Conservation (phyloP, 2,329 filamentous ascomycete species). For the Pestalotiopsis sp. region DNA sequence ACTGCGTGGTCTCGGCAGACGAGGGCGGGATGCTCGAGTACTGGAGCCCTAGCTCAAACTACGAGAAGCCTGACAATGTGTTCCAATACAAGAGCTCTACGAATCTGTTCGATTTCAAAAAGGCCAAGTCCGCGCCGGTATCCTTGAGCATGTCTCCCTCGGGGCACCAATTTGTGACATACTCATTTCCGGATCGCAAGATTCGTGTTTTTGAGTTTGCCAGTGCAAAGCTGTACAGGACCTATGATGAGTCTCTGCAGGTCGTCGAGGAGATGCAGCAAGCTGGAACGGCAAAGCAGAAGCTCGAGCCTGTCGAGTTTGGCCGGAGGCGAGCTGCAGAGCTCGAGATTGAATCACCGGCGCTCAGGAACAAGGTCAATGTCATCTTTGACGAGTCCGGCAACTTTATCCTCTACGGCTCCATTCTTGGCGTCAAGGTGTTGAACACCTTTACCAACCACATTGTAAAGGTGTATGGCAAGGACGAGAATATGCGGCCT, state of each 20-base stretch:
- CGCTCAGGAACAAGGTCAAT: conserved; percentile 72
- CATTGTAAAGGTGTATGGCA: conserved; percentile 86
- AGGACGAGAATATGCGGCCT: conserved; percentile 84
- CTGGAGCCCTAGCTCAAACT: conserved; percentile 80
- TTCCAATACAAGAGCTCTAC: conserved; percentile 94
- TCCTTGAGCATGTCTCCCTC: conserved; percentile 85
- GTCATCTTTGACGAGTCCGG: conserved; percentile 95
- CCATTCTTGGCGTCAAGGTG: conserved; percentile 89
- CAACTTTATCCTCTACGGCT: conserved; percentile 93
- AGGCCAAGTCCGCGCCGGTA: conserved; percentile 82
- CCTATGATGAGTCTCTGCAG: conserved; percentile 91
- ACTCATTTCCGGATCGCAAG: conserved; percentile 92
- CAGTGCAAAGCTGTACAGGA: conserved; percentile 83
- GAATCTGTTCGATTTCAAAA: conserved; percentile 96
- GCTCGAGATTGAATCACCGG: conserved; percentile 76
- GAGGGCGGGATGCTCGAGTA: conserved; percentile 95
- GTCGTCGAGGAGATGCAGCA: conserved; percentile 95
- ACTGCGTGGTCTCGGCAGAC: conserved; percentile 91
- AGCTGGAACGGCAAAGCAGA: conserved; percentile 79
- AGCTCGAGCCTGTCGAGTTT: conserved; percentile 89
- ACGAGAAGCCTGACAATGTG: conserved; percentile 89
- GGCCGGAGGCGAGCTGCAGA: conserved; percentile 85
- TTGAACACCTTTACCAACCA: conserved; percentile 95
- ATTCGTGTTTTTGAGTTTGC: conserved; percentile 92
- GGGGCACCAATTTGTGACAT: conserved; percentile 82